Base-by-base conservation (phyloP, 352 stramenopile species). In the Globisporangium mamillatum region DNA sequence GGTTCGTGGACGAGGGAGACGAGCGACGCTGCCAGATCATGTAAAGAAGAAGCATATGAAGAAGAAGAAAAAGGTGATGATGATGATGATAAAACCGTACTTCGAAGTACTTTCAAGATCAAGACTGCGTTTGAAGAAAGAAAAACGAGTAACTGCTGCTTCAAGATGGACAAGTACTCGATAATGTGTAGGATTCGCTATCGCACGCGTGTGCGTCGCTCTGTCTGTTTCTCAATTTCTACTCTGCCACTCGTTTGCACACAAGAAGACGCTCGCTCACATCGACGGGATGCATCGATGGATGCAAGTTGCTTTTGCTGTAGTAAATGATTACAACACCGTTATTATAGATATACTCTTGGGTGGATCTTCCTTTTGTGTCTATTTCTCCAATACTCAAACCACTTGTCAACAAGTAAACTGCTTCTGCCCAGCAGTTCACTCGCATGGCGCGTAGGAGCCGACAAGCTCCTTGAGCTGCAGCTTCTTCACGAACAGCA, bases 1-100 rank as follows among this genome's bases (percentile, higher is more conserved):
- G 86, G 18, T 92, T 96, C 60, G 89, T 96, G 44, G 88, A 92
- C 70, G 76, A 93, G 38, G 82, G 80, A 41, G 89, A 96, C 72
- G 86, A 94, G 52, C 79, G 85, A 58, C 84, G 86, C 29, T 96
- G 89, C 74, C 73, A 44, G 65, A 83, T 96, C 74, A 96, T 96
- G 89, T 96, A 88, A 84, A 60, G 34, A 36, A 32, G 14, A 27
- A 52, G 16, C 63, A 53, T 14, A 25, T n/a, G 18, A 32, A 52
- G 10, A 59, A 24, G 25, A 38, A 24, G 18, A 29, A 41, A 44
- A 44, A 44, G 36, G 10, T 18, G 36, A 44, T 44, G 36, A 44
- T 44, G 36, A 44, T 41, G 27, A 60, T 20, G 10, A 22, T n/a
- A 9, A 61, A 12, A 60, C 10, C 3, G 16, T 8, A 27, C 32